Base-by-base conservation (phyloP, 257 asterid genomes). In the Verbascum thapsus region DNA sequence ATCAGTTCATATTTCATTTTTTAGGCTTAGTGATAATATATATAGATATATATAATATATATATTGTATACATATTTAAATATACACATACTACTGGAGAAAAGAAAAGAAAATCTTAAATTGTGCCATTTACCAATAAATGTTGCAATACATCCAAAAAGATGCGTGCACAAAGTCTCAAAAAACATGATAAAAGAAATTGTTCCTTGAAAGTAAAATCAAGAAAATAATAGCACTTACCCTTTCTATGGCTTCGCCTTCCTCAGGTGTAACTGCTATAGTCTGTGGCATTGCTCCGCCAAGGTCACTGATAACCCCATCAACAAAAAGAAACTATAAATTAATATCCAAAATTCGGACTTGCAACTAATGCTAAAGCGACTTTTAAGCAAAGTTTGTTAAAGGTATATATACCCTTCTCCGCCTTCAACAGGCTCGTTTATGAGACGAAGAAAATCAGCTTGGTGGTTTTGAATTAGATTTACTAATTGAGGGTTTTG, bases 391-490 rank as follows among this genome's bases (percentile, higher is more conserved):
- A 35, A 57, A 61, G 16, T 20, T 32, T 15, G 43, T 13, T n/a
- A n/a, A n/a, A n/a, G 6, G 32, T 26, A 5, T n/a, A 5, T 26
- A 42, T 78, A 85, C 95, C 88, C 84, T 73, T 81, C 94, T 78
- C 85, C 95, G 56, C 95, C 96, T 80, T 82, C 96, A 63, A 73
- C 69, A 68, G 97, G 96, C 68, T 87, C 97, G 58, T 87, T 87
- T 64, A 90, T 76, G 30, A 90, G 84, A 57, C 91, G 95, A 70
- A 90, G 88, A 61, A 90, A 90, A 73, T 90, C 97, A 56, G 85
- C 79, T 70, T 90, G 92, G 74, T 85, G 89, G 55, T 87, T 95
- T 65, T 85, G 96, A 63, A 90, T 90, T 81, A 83, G 67, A 45
- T 95, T 83, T 66, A 85, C 77, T 22, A 85, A 63, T 48, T 85